phyloP scores from a whole-genome alignment of 2,329 filamentous ascomycete genomes.

The Didymella keratinophila region DNA sequence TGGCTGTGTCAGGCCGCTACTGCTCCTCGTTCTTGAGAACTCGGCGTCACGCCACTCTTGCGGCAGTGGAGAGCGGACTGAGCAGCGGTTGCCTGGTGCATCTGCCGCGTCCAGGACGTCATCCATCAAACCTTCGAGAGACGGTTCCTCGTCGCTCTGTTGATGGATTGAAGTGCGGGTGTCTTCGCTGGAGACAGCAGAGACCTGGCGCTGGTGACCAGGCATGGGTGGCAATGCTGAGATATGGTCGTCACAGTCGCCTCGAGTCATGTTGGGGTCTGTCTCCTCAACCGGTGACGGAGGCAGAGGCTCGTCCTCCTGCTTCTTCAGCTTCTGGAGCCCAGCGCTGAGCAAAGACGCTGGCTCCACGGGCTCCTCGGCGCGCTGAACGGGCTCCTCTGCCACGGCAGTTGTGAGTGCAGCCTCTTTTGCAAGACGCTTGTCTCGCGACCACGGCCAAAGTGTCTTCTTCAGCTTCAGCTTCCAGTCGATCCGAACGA shows the following conservation, averaged over 20 bases:
- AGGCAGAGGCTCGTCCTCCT: not conserved
- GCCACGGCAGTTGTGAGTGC: not conserved
- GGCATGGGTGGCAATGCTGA: conserved; percentile 1
- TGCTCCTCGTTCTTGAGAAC: too few species aligned
- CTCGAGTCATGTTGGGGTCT: not conserved
- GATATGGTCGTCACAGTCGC: not conserved
- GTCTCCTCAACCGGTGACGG: not conserved
- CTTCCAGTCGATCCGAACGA: not conserved
- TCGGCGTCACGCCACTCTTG: too few species aligned
- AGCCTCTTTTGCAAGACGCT: too few species aligned
- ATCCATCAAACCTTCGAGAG: not conserved
- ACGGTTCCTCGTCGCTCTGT: not conserved
- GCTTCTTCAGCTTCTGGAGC: not conserved
- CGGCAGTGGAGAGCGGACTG: not conserved
- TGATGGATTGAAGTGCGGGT: not conserved
- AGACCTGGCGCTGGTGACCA: not conserved
- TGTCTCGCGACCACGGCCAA: not conserved
- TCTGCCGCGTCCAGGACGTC: not conserved
- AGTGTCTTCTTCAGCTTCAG: not conserved
- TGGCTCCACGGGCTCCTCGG: not conserved
- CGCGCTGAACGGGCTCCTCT: not conserved
- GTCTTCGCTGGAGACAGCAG: not conserved
- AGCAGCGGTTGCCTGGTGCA: conserved; percentile 1
- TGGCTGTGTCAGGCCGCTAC: too few species aligned
- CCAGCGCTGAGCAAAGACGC: not conserved